Conservation (phyloP, 2,329 filamentous ascomycete genomes). For the Xylariales sp. region DNA sequence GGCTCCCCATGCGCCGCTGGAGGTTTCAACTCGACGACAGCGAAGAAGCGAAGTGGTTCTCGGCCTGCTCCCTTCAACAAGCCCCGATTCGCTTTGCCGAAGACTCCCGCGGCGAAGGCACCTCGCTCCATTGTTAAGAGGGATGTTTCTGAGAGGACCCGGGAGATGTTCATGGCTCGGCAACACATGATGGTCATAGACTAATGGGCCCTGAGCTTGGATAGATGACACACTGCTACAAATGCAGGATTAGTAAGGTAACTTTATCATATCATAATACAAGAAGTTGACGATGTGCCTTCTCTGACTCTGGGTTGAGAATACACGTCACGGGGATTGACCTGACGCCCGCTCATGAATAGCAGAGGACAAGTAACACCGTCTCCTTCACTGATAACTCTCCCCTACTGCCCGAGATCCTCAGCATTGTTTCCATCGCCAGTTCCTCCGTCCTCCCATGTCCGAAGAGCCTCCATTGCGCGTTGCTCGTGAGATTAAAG, state of each 20-base stretch:
- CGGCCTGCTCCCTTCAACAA: not conserved
- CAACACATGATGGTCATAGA: slow-evolving; percentile 24
- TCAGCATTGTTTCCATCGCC: slow-evolving; percentile 27
- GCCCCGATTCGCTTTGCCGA: slow-evolving; percentile 2
- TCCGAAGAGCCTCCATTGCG: slow-evolving; percentile 31
- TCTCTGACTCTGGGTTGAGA: too few species aligned
- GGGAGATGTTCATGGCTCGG: slow-evolving; percentile 1
- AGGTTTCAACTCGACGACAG: slow-evolving; percentile 20
- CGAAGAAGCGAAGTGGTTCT: slow-evolving; percentile 11
- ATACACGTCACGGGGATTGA: too few species aligned
- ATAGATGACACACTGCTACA: slow-evolving; percentile 4
- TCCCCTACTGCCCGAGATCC: slow-evolving; percentile 19
- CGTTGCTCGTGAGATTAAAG: slow-evolving; percentile 29
- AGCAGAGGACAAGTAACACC: slow-evolving; percentile 4
- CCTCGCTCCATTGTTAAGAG: not conserved
- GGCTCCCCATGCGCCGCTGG: slow-evolving; percentile 36
- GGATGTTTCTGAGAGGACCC: not conserved
- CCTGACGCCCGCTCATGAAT: not conserved
- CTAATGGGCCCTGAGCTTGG: slow-evolving; percentile 10
- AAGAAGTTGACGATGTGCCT: not conserved
- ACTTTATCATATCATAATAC: not conserved
- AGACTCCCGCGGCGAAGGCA: not conserved
- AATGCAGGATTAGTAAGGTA: not conserved
- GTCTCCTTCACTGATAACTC: slow-evolving; percentile 23
- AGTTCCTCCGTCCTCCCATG: slow-evolving; percentile 24